phyloP scores from a whole-genome alignment of 1,139 yeast species.

The Pichia sp. region DNA sequence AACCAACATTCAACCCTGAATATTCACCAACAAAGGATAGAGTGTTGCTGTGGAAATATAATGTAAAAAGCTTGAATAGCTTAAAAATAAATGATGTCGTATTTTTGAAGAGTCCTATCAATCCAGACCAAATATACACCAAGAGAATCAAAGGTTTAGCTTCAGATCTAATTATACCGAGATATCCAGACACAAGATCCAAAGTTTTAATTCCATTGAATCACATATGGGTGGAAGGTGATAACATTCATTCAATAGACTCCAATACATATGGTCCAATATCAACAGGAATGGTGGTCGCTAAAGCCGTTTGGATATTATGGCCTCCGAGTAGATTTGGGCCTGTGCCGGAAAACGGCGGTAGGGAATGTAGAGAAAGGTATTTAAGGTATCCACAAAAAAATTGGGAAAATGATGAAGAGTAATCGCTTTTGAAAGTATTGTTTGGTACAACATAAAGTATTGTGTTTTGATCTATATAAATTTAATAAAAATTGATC shows the following conservation, averaged over 20 bases:
- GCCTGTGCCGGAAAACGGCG: slow-evolving; percentile 29
- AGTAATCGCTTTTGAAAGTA: neutral
- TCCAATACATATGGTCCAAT: slow-evolving; percentile 83
- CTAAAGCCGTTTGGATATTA: slow-evolving; percentile 55
- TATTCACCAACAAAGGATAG: slow-evolving; percentile 43
- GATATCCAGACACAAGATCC: slow-evolving; percentile 57
- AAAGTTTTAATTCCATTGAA: slow-evolving; percentile 60
- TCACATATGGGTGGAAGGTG: slow-evolving; percentile 95
- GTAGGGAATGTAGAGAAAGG: slow-evolving; percentile 28
- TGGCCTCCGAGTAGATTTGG: slow-evolving; percentile 51
- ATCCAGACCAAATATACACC: slow-evolving; percentile 66
- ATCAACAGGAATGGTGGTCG: slow-evolving; percentile 67
- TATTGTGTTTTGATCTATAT: too few relatives aligned
- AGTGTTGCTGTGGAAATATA: slow-evolving; percentile 63
- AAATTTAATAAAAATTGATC: too few relatives aligned
- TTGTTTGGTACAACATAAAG: neutral
- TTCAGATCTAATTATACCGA: slow-evolving; percentile 43
- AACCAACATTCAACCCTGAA: slow-evolving; percentile 72
- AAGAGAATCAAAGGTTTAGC: slow-evolving; percentile 65
- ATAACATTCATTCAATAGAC: slow-evolving; percentile 74
- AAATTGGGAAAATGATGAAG: neutral
- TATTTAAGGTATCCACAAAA: slow-evolving; percentile 41
- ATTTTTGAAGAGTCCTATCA: slow-evolving; percentile 66
- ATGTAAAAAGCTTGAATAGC: slow-evolving; percentile 38
- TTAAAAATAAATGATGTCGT: slow-evolving; percentile 64